Conservation (phyloP, 352 stramenopile species). For the Globisporangium paroecandrum region DNA sequence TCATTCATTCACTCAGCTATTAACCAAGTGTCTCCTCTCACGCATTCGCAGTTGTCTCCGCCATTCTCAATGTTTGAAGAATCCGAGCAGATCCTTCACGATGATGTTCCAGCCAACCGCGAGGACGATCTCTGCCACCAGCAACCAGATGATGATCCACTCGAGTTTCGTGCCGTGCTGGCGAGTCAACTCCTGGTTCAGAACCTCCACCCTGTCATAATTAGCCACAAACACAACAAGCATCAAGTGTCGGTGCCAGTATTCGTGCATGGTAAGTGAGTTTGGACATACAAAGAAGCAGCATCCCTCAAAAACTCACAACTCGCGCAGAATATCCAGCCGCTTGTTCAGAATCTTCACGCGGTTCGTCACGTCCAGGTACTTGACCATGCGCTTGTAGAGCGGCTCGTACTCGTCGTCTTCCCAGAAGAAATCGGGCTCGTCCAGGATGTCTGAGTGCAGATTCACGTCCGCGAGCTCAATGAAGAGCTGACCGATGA, state of each 20-base stretch:
- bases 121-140: constrained; percentile 87
- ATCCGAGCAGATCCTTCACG: constrained; percentile 78
- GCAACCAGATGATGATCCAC: constrained; percentile 94
- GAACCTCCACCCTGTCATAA: constrained; percentile 72
- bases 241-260: background rate
- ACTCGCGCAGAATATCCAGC: constrained; percentile 89
- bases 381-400: constrained; percentile 89
- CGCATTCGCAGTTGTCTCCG: too few relatives aligned
- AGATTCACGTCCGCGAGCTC: constrained; percentile 90
- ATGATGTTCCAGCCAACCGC: constrained; percentile 80
- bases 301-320: constrained; percentile 42
- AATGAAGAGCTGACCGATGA: constrained; percentile 90
- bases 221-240: background rate
- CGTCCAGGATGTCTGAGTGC: constrained; percentile 93
- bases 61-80: constrained; percentile 31
- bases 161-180: constrained; percentile 88
- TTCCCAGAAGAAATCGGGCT: constrained; percentile 94
- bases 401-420: constrained; percentile 90
- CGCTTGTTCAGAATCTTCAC: constrained; percentile 93
- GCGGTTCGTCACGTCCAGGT: constrained; percentile 89
- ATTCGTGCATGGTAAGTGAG: too few relatives aligned
- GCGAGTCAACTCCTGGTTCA: constrained; percentile 87
- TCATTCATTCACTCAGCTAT: too few relatives aligned
- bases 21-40: too few relatives aligned
- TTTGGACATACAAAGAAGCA: too few relatives aligned